phyloP scores from a whole-genome alignment of 768 basidiomycete genomes.

The Amanita molliuscula region DNA sequence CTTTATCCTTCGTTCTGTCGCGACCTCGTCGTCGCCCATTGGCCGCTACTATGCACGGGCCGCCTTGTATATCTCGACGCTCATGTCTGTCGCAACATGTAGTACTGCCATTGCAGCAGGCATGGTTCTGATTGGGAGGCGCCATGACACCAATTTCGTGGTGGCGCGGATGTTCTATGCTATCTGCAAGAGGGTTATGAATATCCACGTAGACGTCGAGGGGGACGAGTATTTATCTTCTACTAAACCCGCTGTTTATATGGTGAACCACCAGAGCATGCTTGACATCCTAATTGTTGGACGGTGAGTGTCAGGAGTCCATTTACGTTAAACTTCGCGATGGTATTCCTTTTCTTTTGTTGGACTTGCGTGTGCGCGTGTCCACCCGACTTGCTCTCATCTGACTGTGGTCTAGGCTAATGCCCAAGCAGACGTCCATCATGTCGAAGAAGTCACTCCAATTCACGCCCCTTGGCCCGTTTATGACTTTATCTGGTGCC shows the following conservation, averaged over 20 bases:
- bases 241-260: constrained; percentile 61
- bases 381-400: constrained; percentile 5
- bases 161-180: constrained; percentile 80
- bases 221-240: constrained; percentile 67
- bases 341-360: constrained; percentile 4
- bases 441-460: constrained; percentile 90
- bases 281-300: constrained; percentile 78
- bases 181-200: constrained; percentile 51
- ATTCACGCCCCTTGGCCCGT: constrained; percentile 84
- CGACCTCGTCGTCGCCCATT: constrained; percentile 43
- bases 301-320: constrained; percentile 36
- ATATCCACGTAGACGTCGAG: constrained; percentile 68
- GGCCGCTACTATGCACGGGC: constrained; percentile 67
- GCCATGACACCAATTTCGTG: constrained; percentile 72
- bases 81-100: constrained; percentile 63
- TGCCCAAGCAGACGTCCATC: constrained; percentile 76
- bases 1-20: constrained; percentile 51
- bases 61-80: constrained; percentile 60
- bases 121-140: constrained; percentile 55
- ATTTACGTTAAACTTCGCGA: not conserved
- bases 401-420: constrained; percentile 38
- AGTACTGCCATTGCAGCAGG: constrained; percentile 59
- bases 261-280: constrained; percentile 93
- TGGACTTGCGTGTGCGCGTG: constrained; percentile 3
- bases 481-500: constrained; percentile 81